phyloP scores from a whole-genome alignment of 106 monocot genomes.

The Acorus gramineus region DNA sequence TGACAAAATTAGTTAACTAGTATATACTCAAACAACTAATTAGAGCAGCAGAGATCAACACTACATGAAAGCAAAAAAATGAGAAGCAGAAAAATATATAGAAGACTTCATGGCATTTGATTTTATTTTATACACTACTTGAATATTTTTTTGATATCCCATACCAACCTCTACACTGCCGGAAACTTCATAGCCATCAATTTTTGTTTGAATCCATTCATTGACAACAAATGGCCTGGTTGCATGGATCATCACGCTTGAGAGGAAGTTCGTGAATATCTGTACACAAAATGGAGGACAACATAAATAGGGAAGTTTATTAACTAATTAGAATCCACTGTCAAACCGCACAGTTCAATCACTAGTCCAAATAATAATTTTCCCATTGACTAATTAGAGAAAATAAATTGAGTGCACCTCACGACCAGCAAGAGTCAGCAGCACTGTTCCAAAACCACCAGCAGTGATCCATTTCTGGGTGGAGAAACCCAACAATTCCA shows the following conservation, averaged over 20 bases:
- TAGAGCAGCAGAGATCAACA: background rate
- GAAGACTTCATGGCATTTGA: too few species aligned
- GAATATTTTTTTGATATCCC: too few species aligned
- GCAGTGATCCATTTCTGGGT: constrained; percentile 98
- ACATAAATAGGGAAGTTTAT: background rate
- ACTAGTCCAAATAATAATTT: background rate
- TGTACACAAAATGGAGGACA: constrained; percentile 14
- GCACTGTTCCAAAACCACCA: constrained; percentile 95
- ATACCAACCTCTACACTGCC: constrained; percentile 90
- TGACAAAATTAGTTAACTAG: background rate
- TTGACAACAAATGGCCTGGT: constrained; percentile 87
- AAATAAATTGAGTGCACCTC: constrained; percentile 46
- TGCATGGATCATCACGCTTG: constrained; percentile 97
- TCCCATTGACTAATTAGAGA: background rate
- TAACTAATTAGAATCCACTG: background rate
- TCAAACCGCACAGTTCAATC: background rate
- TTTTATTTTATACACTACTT: too few species aligned
- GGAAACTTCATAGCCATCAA: constrained; percentile 93
- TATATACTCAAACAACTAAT: background rate
- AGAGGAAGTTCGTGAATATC: constrained; percentile 98
- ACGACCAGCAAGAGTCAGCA: constrained; percentile 95
- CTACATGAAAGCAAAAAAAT: background rate
- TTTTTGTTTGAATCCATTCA: constrained; percentile 96
- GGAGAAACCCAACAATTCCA: constrained; percentile 93
- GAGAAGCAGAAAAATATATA: too few species aligned